Percentiles rank a stretch among this genome's conserved stretches.
Evolutionary conservation across 2,329 filamentous ascomycete species (phyloP).

Genomic region (Colletotrichum sp.): DNA sequence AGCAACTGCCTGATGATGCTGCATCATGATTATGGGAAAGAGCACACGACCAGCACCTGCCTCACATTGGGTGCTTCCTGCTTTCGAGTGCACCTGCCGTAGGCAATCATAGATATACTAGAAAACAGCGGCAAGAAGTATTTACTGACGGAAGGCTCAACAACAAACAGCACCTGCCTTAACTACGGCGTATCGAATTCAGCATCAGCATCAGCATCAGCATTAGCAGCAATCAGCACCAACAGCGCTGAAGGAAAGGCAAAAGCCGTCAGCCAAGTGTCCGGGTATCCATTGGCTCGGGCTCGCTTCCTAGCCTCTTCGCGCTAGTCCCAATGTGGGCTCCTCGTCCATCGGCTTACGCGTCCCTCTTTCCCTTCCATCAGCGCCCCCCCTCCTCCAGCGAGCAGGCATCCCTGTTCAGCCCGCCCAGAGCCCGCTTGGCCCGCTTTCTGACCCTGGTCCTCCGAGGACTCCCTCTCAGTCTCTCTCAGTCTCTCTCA

Average conservation of each 20-base stretch:
- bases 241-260: not conserved
- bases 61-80: not conserved
- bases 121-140: not conserved
- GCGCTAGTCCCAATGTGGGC: conserved; percentile 8
- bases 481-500: not conserved
- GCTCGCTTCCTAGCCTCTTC: not conserved
- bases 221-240: not conserved
- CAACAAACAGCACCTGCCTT: not conserved
- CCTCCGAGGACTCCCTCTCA: not conserved
- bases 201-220: not conserved
- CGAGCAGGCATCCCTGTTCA: conserved; percentile 12
- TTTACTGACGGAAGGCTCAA: not conserved
- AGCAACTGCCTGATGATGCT: not conserved
- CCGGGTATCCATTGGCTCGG: not conserved
- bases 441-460: conserved; percentile 10
- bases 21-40: not conserved
- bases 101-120: not conserved
- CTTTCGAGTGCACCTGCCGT: not conserved
- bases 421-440: conserved; percentile 15
- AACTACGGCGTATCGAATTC: not conserved
- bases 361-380: conserved; percentile 15
- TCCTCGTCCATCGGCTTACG: conserved; percentile 18
- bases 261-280: not conserved
- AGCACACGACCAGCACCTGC: not conserved
- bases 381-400: not conserved